Evolutionary conservation across 768 basidiomycete genomes (phyloP), one percentile per base, ranked within the genome.

Genomic region (Pleurotus tuoliensis): DNA sequence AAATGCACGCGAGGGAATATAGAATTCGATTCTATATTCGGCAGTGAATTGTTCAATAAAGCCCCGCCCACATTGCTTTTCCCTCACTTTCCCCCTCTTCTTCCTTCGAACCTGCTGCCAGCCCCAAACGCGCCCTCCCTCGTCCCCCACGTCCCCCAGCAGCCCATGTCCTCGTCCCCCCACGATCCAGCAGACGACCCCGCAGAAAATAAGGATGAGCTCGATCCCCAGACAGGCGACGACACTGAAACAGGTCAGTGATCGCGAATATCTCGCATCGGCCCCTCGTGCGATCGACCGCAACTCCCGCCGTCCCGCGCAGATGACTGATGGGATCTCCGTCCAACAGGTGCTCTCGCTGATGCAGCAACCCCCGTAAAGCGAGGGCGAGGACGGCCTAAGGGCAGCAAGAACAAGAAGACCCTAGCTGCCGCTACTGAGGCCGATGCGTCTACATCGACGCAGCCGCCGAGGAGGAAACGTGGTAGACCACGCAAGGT

Each of bases 371-470:
- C 72, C 45, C 77, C 82, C 41, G 63, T 67, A 59, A 94, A 92
- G 76, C 86, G 93, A 65, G 85, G 90, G 66, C 82, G 94, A 47
- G 94, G 94, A 54, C 84, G 94, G 62, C 94, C 94, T 59, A 92
- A 87, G 70, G 93, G 93, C 64, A 91, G 89, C 72, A 94, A 90
- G 76, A 82, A 84, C 71, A 78, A 84, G 76, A 80, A 79, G 60
- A 57, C 66, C 39, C n/a, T 49, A 8, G 61, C 66, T 58, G 65
- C 66, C 46, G 57, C 70, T 6, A 37, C 54, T 3, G 63, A 71
- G 25, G 59, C 71, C 13, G 55, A 72, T 47, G 64, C 71, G 45
- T 62, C 72, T 18, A 68, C 71, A 38, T 65, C 69, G 11, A 61
- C 73, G 18, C 66, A 76, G 13, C 56, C 69, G 12, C 57, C 67